These are phyloP conservation scores for Nematocida sp. DNA, from an alignment of 371 early-diverging fungal genomes.

Conservation along the genomic window DNA sequence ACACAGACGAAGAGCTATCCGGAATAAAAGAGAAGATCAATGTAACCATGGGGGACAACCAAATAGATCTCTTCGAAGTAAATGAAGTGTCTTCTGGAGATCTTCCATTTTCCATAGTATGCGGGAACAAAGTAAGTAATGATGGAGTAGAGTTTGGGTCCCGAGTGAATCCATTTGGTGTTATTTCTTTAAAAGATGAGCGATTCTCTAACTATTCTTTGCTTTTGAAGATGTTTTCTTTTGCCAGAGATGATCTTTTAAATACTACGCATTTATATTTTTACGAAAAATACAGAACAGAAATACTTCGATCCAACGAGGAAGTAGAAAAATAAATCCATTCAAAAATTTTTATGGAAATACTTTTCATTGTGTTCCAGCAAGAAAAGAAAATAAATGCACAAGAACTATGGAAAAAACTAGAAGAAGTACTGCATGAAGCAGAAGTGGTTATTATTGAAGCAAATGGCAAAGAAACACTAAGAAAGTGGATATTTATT, in stretches of 20 bases:
- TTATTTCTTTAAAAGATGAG: constrained; percentile 53
- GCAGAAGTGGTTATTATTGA: too few relatives aligned
- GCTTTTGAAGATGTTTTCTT: constrained; percentile 58
- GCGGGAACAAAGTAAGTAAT: neutral
- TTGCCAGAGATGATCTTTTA: constrained; percentile 54
- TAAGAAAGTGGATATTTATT: too few relatives aligned
- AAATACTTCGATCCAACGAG: constrained; percentile 50
- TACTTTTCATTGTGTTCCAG: too few relatives aligned
- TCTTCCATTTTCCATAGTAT: neutral
- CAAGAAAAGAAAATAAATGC: constrained; percentile 25
- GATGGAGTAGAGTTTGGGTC: neutral
- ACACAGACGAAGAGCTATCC: constrained; percentile 51
- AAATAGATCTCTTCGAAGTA: constrained; percentile 59
- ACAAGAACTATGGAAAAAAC: neutral
- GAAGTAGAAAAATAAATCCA: too few relatives aligned
- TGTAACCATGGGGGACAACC: constrained; percentile 50
- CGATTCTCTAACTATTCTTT: constrained; percentile 57
- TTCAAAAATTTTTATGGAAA: too few relatives aligned
- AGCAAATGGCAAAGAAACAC: too few relatives aligned
- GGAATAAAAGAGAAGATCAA: constrained; percentile 51
- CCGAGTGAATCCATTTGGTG: constrained; percentile 44
- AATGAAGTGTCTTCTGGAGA: constrained; percentile 10
- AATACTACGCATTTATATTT: constrained; percentile 62
- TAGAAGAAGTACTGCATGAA: neutral
- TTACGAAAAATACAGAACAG: constrained; percentile 65